Evolutionary conservation across 2,329 filamentous ascomycete genomes (phyloP).

Genomic region (Hyphodiscus sp.): DNA sequence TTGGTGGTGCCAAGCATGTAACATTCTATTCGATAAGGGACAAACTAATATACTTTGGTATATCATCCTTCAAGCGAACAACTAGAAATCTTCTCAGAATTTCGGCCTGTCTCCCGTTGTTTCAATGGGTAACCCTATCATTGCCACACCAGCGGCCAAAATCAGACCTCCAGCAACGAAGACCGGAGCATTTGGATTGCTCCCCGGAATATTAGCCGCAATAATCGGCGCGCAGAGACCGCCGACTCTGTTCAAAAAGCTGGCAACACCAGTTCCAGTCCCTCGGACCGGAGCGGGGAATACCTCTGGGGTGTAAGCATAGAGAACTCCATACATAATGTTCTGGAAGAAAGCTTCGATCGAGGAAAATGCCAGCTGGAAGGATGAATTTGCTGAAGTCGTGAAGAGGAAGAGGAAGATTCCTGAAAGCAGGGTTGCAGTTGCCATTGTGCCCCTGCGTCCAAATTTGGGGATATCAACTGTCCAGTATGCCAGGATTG

Average conservation of each 20-base stretch:
- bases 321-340: conserved; percentile 71
- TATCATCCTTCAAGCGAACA: not conserved
- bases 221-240: conserved; percentile 65
- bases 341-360: conserved; percentile 67
- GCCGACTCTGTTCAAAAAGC: conserved; percentile 61
- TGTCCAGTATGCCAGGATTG: conserved; percentile 65
- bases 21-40: too few relatives aligned
- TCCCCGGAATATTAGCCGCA: conserved; percentile 42
- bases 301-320: conserved; percentile 71
- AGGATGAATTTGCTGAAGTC: conserved; percentile 47
- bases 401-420: conserved; percentile 64
- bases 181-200: conserved; percentile 48
- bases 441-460: conserved; percentile 65
- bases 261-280: conserved; percentile 65
- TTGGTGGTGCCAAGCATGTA: too few relatives aligned
- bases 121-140: conserved; percentile 57
- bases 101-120: conserved; percentile 34
- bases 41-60: too few relatives aligned
- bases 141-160: conserved; percentile 51
- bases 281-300: conserved; percentile 68
- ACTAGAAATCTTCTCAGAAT: not conserved
- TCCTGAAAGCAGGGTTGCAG: conserved; percentile 60
- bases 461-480: conserved; percentile 61
- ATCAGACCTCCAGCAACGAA: conserved; percentile 52
- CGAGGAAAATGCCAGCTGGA: conserved; percentile 60